Percentiles rank a stretch among this genome's conserved stretches.
phyloP scores from a whole-genome alignment of 2,329 filamentous ascomycete species.

The Fusarium protoensiforme region DNA sequence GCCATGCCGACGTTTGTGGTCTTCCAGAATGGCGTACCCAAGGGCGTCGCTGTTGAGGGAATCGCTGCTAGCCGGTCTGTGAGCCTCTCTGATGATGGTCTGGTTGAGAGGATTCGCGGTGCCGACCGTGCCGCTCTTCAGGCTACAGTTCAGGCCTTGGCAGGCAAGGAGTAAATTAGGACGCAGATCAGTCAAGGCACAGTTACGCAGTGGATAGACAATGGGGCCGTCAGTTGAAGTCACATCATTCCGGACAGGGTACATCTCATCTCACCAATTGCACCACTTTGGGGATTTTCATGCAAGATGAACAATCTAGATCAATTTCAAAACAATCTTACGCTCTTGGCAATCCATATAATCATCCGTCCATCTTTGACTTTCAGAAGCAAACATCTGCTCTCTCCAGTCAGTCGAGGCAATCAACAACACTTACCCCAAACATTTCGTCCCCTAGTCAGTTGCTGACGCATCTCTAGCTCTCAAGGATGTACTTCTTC shows the following conservation, averaged over 20 bases:
- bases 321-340: neutral
- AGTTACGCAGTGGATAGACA: neutral
- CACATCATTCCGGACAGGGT: neutral
- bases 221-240: neutral
- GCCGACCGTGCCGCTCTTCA: constrained; percentile 44
- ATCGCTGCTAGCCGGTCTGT: constrained; percentile 36
- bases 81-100: constrained; percentile 37
- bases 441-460: too few relatives aligned
- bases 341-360: neutral
- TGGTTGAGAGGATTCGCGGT: constrained; percentile 45
- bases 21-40: constrained; percentile 76
- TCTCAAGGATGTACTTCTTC: neutral
- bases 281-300: neutral
- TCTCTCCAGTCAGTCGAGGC: too few relatives aligned
- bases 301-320: neutral
- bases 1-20: constrained; percentile 92
- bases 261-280: neutral
- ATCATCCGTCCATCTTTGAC: neutral
- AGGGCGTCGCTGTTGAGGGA: constrained; percentile 38
- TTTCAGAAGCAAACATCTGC: neutral
- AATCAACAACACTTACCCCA: too few relatives aligned
- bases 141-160: constrained; percentile 42
- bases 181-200: neutral
- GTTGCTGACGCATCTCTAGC: too few relatives aligned
- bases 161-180: constrained; percentile 6